Evolutionary conservation across 768 basidiomycete genomes (phyloP).

Genomic region (Tricholoma bakamatsutake): DNA sequence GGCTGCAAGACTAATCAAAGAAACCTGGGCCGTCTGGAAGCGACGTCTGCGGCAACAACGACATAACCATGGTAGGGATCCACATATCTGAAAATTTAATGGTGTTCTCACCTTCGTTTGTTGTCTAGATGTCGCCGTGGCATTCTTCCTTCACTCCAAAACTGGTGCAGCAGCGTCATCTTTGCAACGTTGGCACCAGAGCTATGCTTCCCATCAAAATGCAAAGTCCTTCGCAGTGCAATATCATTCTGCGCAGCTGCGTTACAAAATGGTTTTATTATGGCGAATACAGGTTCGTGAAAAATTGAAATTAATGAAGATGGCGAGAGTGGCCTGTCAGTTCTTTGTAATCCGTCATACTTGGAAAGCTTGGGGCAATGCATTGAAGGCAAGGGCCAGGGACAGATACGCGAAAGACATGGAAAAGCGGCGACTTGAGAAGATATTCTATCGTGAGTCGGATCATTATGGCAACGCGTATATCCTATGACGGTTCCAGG

Average conservation of each 20-base stretch:
- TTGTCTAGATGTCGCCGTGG: constrained; percentile 39
- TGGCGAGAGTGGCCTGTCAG: constrained; percentile 49
- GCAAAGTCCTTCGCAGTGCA: constrained; percentile 42
- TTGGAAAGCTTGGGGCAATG: constrained; percentile 44
- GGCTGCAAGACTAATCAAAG: constrained; percentile 37
- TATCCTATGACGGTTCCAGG: constrained; percentile 23
- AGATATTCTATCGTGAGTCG: constrained; percentile 13
- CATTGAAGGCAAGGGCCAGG: constrained; percentile 37
- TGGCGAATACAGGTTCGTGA: constrained; percentile 56
- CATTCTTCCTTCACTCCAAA: constrained; percentile 40
- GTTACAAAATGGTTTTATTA: constrained; percentile 33
- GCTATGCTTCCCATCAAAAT: constrained; percentile 38
- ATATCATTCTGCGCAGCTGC: constrained; percentile 37
- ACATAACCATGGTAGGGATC: constrained; percentile 39
- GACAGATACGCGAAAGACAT: constrained; percentile 40
- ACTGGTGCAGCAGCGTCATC: constrained; percentile 31
- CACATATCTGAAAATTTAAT: neutral
- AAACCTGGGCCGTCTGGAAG: constrained; percentile 47
- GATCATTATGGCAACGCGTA: neutral
- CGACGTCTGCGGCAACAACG: constrained; percentile 32
- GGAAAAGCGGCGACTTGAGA: constrained; percentile 29
- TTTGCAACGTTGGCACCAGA: constrained; percentile 42
- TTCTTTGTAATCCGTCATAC: constrained; percentile 43
- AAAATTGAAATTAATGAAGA: constrained; percentile 42
- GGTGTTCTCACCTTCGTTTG: constrained; percentile 2